Evolutionary conservation across 768 basidiomycete genomes (phyloP).

Genomic region (Trametopsis cervina): DNA sequence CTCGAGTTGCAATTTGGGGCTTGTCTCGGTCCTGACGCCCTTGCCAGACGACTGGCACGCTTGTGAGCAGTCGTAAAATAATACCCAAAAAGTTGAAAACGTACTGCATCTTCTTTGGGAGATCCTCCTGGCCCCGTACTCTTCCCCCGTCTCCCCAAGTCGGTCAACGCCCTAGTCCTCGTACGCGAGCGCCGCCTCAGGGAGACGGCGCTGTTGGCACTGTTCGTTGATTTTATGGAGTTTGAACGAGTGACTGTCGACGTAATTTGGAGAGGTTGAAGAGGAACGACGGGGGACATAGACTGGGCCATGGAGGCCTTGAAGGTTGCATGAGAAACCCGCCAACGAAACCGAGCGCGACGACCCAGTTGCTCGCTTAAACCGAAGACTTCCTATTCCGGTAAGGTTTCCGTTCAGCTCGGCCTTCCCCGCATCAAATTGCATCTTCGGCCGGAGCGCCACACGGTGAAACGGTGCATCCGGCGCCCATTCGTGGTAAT

Average conservation of each 20-base stretch:
- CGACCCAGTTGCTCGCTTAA: slow-evolving; percentile 4
- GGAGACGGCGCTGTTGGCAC: slow-evolving; percentile 18
- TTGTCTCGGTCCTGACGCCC: too few species aligned
- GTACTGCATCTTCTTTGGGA: not conserved
- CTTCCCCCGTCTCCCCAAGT: slow-evolving; percentile 18
- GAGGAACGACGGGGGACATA: slow-evolving; percentile 17
- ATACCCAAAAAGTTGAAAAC: too few species aligned
- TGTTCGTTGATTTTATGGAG: slow-evolving; percentile 22
- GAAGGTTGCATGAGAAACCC: slow-evolving; percentile 22
- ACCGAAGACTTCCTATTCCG: not conserved
- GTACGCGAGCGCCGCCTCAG: slow-evolving; percentile 27
- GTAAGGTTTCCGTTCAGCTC: not conserved
- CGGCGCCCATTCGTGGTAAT: too few species aligned
- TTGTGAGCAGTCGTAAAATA: too few species aligned
- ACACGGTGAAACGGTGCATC: too few species aligned
- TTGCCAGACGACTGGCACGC: too few species aligned
- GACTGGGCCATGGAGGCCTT: slow-evolving; percentile 24
- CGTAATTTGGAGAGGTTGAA: slow-evolving; percentile 5
- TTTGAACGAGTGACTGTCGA: slow-evolving; percentile 23
- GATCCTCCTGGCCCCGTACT: slow-evolving; percentile 16
- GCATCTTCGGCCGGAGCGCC: not conserved
- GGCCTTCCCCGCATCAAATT: not conserved
- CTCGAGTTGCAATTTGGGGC: slow-evolving; percentile 6
- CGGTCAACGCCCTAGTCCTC: slow-evolving; percentile 21
- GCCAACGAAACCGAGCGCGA: slow-evolving; percentile 6